Evolutionary conservation across 345 rosid genomes (phyloP).

Genomic region (Trapa bicornis): DNA sequence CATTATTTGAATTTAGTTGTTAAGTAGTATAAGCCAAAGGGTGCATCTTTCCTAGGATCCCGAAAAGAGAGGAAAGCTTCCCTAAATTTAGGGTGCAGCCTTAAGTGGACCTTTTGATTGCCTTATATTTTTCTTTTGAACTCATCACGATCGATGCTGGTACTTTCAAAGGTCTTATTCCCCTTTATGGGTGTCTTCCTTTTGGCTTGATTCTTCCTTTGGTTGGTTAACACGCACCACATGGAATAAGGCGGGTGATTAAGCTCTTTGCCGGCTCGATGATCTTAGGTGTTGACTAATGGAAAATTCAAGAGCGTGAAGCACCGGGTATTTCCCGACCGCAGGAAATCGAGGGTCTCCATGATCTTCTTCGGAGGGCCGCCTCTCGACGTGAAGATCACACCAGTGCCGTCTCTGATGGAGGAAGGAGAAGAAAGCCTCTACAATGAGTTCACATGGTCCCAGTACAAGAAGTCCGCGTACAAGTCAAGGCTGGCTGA

Average conservation of each 20-base stretch:
- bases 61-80: too few species aligned
- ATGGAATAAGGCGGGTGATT: too few species aligned
- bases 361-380: conserved; percentile 88
- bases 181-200: too few species aligned
- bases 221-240: too few species aligned
- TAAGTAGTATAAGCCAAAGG: too few species aligned
- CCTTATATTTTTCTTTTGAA: too few species aligned
- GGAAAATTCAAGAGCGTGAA: conserved; percentile 77
- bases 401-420: conserved; percentile 43
- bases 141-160: too few species aligned
- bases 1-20: not conserved
- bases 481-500: conserved; percentile 48
- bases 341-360: conserved; percentile 48
- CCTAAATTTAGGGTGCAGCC: too few species aligned
- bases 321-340: conserved; percentile 60
- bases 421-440: conserved; percentile 38
- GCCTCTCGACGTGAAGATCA: conserved; percentile 43
- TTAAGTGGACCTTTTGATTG: too few species aligned
- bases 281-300: conserved; percentile 67
- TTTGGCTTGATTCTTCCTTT: too few species aligned
- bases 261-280: not conserved
- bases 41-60: too few species aligned
- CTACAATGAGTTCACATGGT: conserved; percentile 83
- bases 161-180: too few species aligned
- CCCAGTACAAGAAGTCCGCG: conserved; percentile 58